Conservation (phyloP, 2,329 filamentous ascomycete species). For the Teratosphaeria nubilosa region DNA sequence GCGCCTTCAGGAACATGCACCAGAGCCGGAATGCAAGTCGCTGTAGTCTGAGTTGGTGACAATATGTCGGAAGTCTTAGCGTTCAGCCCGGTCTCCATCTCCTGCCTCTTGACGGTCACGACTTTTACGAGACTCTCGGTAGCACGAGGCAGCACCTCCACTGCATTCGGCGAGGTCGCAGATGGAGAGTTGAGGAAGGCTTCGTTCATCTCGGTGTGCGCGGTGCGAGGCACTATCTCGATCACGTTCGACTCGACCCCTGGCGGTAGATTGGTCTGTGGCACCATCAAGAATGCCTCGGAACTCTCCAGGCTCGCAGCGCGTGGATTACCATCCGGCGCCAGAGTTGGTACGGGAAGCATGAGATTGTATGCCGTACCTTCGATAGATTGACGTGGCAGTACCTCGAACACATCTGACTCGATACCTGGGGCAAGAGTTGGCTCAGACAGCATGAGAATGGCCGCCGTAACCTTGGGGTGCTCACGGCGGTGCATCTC, state of each 20-base stretch:
- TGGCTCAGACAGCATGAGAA: background rate
- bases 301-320: background rate
- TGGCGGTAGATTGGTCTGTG: background rate
- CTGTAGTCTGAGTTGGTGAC: background rate
- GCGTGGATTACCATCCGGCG: no score
- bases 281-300: background rate
- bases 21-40: background rate
- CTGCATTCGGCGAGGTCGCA: background rate
- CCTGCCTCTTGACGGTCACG: background rate
- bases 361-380: background rate
- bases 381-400: no score
- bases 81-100: background rate
- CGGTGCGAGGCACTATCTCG: background rate
- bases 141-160: background rate
- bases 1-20: background rate
- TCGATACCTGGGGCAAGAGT: no score
- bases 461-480: background rate
- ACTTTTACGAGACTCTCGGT: background rate
- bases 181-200: background rate
- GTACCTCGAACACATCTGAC: no score
- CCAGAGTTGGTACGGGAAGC: no score
- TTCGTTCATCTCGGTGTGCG: background rate
- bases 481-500: no score
- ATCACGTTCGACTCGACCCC: background rate
- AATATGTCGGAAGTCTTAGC: background rate